These are phyloP conservation scores for Pyrenula massariospora DNA, from an alignment of 495 filamentous ascomycete genomes.

Conservation along the genomic window DNA sequence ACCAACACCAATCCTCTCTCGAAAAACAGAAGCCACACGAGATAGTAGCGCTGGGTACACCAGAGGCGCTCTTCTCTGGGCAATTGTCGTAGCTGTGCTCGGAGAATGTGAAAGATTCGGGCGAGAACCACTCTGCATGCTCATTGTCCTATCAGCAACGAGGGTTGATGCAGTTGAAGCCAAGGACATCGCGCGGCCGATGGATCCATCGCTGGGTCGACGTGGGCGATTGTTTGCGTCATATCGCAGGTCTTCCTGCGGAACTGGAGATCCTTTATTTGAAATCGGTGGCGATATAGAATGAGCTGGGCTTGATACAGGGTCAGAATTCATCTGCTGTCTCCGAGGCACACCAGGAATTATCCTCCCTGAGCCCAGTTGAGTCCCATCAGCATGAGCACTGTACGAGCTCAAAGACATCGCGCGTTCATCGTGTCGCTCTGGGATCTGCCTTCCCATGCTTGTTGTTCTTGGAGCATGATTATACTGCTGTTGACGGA, in stretches of 20 bases:
- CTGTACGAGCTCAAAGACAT: constrained; percentile 92
- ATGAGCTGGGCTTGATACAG: neutral
- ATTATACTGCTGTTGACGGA: constrained; percentile 65
- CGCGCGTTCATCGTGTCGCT: constrained; percentile 80
- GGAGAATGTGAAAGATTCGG: constrained; percentile 18
- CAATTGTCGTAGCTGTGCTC: constrained; percentile 17
- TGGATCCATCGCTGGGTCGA: constrained; percentile 32
- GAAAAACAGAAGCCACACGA: constrained; percentile 79
- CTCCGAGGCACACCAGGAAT: constrained; percentile 43
- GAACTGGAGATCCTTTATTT: neutral
- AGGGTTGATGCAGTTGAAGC: constrained; percentile 85
- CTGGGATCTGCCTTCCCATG: constrained; percentile 81
- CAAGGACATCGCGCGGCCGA: constrained; percentile 71
- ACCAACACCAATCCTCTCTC: constrained; percentile 66
- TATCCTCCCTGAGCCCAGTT: constrained; percentile 82
- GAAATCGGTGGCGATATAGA: neutral
- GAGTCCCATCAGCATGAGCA: constrained; percentile 63
- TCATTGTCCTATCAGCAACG: constrained; percentile 38
- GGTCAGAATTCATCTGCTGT: neutral
- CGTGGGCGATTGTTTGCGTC: constrained; percentile 18
- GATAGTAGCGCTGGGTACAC: constrained; percentile 92
- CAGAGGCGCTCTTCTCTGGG: constrained; percentile 54
- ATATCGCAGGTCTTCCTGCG: neutral
- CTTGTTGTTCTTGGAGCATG: constrained; percentile 67
- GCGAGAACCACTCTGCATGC: constrained; percentile 27